Evolutionary conservation across 1,284 basidiomycete genomes (phyloP), one percentile per base, ranked within the genome.

Genomic region (Tilletia setariae): DNA sequence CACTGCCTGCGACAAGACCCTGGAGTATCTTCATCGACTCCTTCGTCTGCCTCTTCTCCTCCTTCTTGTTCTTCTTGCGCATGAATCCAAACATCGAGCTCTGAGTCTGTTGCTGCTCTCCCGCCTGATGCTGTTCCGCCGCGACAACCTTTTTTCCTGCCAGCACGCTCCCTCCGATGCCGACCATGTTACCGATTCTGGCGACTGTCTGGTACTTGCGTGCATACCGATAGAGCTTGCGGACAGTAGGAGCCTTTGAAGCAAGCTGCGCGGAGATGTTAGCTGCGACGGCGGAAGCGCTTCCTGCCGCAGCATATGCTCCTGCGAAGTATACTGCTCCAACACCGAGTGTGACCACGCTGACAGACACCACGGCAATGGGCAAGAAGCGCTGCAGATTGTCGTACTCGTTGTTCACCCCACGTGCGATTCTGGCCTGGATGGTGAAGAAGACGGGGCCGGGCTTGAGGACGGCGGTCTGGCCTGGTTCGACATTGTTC

Each of bases 371-470:
- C 1, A 71, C 76, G n/a, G 75, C 74, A 23, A 76, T 77, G 7
- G 77, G 76, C 7, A 76, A 74, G 40, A 68, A 75, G 8, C 44
- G 35, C 16, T 51, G 30, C 7, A 43, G 64, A n/a, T 42, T 21
- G 53, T 47, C 64, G 30, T 65, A 44, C 15, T 53, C 51, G 51
- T 53, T 53, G 51, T 53, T 28, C 2, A 13, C 21, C 7, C 51
- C 51, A 25, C 51, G 16, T 23, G 51, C 51, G 21, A 53, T 53
- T 21, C 51, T 19, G 3, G 76, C 77, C 63, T 79, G 72, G 40
- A 79, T 72, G 56, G 77, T 79, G 68, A 79, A 79, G 74, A 74
- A 79, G 11, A 77, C 77, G 4, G 63, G 62, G 23, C 77, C 77
- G 2, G 70, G 68, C 32, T 74, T 68, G 69, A 77, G 68, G 4